Conservation (phyloP, 768 basidiomycete species). For the Peribolospora baueri region DNA sequence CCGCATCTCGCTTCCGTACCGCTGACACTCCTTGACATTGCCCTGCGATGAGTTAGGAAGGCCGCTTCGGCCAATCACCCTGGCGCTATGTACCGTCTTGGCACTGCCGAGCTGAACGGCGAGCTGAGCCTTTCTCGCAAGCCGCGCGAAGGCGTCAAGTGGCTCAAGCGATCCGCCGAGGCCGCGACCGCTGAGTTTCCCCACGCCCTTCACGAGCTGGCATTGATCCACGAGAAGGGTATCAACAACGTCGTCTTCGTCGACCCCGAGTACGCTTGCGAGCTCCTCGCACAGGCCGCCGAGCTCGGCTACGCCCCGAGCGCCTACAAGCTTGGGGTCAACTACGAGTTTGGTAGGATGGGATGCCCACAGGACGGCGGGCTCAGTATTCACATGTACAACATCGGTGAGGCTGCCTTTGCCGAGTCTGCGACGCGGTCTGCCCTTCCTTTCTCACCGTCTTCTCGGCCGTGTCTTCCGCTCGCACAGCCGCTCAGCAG, state of each 20-base stretch:
- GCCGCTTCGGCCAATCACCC: constrained; percentile 76
- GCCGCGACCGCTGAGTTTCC: constrained; percentile 81
- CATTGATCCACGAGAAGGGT: constrained; percentile 80
- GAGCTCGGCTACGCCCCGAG: constrained; percentile 92
- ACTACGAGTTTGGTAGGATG: constrained; percentile 98
- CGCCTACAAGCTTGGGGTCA: constrained; percentile 85
- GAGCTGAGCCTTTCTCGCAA: constrained; percentile 64
- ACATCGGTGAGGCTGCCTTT: constrained; percentile 26
- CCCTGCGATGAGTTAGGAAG: constrained; percentile 15
- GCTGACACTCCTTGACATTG: background rate
- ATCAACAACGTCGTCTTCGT: constrained; percentile 93
- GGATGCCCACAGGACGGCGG: constrained; percentile 94
- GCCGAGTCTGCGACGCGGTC: background rate
- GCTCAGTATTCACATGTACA: constrained; percentile 89
- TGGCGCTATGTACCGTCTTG: constrained; percentile 87
- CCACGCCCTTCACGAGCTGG: constrained; percentile 89
- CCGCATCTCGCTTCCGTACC: background rate
- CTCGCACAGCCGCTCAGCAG: constrained; percentile 90
- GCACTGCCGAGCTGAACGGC: constrained; percentile 86
- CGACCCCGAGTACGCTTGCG: constrained; percentile 82
- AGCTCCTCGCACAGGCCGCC: constrained; percentile 78
- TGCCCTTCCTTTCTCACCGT: constrained; percentile 5
- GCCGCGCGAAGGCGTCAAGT: constrained; percentile 91
- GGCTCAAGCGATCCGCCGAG: constrained; percentile 92
- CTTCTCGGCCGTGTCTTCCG: constrained; percentile 23